Evolutionary conservation across 2,329 filamentous ascomycete species (phyloP), one percentile per base, ranked within the genome.

Genomic region (Sphaerulina musiva): DNA sequence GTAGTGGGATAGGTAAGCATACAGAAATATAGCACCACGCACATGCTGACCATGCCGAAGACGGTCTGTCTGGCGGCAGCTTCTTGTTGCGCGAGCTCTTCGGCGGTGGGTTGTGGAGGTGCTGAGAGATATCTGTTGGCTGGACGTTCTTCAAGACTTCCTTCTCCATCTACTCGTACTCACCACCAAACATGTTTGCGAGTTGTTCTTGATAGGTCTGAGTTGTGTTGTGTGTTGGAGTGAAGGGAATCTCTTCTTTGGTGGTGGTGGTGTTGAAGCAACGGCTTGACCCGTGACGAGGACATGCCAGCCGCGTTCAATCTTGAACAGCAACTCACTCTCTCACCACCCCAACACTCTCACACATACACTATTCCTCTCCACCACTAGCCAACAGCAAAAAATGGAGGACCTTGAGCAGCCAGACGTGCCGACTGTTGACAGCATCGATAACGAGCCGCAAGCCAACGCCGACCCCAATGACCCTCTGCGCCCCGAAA

Each of bases 21-120:
- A 93, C 88, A 89, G 57, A 93, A 74, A 69, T 92, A 92, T 46
- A 93, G 78, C 47, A 87, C 71, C 39, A 84, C 76, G 59, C 83
- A 84, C 12, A 82, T 82, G 39, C 81, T 78, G 52, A 85, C 68
- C 58, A 85, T 85, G 65, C 78, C 79, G 74, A 86, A 83, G 62
- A 92, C 76, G 48, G 84, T 86, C 63, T 78, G 77, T 66, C 75
- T 76, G 48, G 87, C 86, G 69, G 85, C 80, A 56, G 77, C 76
- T 77, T 91, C 86, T 70, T 84, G 79, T 48, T 65, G 58, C 68
- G 78, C 79, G 69, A 91, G 79, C 79, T 91, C 86, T 71, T 85
- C 83, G 55, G 80, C 75, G 55, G 82, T 82, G 65, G 83, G 79
- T 70, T 83, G 83, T 69, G 85, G 85, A 73, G 87, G 82, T 76